phyloP scores from a whole-genome alignment of 176 grass and related monocot genomes.

The Luzula sylvatica region DNA sequence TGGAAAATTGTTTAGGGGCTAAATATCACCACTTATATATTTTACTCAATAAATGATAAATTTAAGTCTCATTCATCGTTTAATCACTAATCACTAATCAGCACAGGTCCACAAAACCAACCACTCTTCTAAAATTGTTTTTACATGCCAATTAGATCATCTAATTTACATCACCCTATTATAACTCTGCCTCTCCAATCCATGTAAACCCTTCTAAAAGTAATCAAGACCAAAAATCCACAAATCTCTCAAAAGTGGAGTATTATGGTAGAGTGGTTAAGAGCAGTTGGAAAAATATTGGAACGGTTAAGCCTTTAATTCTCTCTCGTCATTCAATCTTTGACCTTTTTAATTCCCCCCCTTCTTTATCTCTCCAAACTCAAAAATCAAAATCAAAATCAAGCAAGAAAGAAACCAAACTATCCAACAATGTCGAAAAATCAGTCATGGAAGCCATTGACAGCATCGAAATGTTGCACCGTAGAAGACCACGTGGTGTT shows the following conservation, averaged over 20 bases:
- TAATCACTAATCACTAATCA: too few relatives aligned
- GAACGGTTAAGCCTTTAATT: slow-evolving; percentile 37
- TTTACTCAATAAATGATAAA: too few relatives aligned
- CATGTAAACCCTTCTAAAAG: too few relatives aligned
- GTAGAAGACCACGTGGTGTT: slow-evolving; percentile 56
- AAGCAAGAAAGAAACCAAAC: neutral
- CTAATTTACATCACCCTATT: too few relatives aligned
- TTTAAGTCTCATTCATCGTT: too few relatives aligned
- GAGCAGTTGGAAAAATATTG: slow-evolving; percentile 62
- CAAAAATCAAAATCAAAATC: neutral
- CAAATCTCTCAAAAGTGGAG: slow-evolving; percentile 21
- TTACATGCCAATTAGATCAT: too few relatives aligned
- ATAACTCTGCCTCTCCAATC: too few relatives aligned
- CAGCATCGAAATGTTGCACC: slow-evolving; percentile 75
- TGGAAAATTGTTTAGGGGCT: too few relatives aligned
- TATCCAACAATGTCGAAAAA: neutral
- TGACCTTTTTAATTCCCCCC: slow-evolving; percentile 18
- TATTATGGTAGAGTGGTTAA: slow-evolving; percentile 50
- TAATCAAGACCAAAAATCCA: too few relatives aligned
- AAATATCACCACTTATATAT: too few relatives aligned
- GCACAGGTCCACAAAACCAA: too few relatives aligned
- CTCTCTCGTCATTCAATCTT: neutral
- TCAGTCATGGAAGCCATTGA: slow-evolving; percentile 61
- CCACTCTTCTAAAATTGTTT: too few relatives aligned
- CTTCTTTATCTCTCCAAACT: slow-evolving; percentile 6